Conservation (phyloP, 2,329 filamentous ascomycete species). For the Talaromyces sp. region DNA sequence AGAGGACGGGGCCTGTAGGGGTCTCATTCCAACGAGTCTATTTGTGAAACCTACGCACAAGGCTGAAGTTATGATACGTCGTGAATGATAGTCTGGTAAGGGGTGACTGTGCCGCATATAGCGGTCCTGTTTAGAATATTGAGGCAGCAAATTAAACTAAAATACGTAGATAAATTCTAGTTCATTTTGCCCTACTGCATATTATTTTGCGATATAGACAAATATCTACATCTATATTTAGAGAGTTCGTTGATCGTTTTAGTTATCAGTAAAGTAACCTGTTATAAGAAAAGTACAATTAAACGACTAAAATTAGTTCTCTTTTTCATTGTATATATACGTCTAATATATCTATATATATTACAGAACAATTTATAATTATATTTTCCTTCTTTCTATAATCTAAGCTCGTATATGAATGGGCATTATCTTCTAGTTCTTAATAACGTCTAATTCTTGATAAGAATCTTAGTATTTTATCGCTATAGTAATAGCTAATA, state of each 20-base stretch:
- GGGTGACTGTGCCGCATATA: background rate
- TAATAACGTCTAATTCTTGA: background rate
- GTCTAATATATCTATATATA: background rate
- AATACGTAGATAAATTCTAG: background rate
- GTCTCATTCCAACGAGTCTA: too few relatives aligned
- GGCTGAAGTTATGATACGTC: too few relatives aligned
- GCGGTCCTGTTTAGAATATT: background rate
- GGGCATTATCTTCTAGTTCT: background rate
- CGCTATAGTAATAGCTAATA: too few relatives aligned
- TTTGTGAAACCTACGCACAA: too few relatives aligned
- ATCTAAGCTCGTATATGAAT: background rate
- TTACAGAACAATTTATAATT: background rate
- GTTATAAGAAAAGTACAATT: too few relatives aligned
- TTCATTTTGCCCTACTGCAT: background rate
- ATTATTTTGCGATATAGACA: background rate
- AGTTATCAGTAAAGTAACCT: background rate
- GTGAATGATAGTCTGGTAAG: background rate
- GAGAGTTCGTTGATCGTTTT: background rate
- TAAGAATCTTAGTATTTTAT: background rate
- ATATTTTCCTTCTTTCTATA: background rate
- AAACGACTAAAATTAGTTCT: too few relatives aligned
- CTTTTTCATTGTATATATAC: background rate
- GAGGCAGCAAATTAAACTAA: background rate
- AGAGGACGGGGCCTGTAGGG: too few relatives aligned
- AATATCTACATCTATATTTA: background rate